Evolutionary conservation across 208 protist species (phyloP).

Genomic region (Acanthamoeba lenticulata): DNA sequence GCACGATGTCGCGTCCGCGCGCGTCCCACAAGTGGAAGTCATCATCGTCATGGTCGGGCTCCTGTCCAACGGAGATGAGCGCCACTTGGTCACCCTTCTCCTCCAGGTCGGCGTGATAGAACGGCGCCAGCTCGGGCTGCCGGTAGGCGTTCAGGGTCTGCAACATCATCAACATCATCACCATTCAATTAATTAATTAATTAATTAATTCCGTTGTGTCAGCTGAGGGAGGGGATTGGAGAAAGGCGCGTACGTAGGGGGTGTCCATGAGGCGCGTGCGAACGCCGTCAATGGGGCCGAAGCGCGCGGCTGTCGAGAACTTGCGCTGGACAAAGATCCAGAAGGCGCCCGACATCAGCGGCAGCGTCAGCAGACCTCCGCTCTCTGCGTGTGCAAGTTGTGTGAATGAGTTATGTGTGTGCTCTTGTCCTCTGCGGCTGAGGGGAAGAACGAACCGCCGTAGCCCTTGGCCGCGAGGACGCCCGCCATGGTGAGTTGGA

Average conservation of each 20-base stretch:
- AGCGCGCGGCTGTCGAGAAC: neutral
- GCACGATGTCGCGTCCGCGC: neutral
- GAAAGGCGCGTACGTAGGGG: neutral
- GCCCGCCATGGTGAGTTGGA: constrained; percentile 60
- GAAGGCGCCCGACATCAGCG: neutral
- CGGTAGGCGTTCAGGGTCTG: neutral
- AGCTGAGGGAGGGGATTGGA: neutral
- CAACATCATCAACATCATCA: neutral
- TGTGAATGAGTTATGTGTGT: neutral
- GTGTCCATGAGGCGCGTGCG: neutral
- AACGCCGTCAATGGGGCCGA: neutral
- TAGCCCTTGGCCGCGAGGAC: constrained; percentile 46
- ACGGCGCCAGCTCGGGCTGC: neutral
- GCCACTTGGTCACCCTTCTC: neutral
- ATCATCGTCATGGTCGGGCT: neutral
- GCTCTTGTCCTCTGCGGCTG: no score
- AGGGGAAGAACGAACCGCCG: neutral
- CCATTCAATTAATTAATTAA: neutral
- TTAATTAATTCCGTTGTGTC: neutral
- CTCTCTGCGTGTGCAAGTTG: neutral
- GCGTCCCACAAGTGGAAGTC: neutral
- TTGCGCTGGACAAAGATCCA: neutral
- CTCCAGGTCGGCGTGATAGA: neutral
- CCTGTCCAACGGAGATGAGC: neutral
- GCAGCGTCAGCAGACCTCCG: neutral